Conservation (phyloP, 352 stramenopile genomes). For the Phytophthora pini region DNA sequence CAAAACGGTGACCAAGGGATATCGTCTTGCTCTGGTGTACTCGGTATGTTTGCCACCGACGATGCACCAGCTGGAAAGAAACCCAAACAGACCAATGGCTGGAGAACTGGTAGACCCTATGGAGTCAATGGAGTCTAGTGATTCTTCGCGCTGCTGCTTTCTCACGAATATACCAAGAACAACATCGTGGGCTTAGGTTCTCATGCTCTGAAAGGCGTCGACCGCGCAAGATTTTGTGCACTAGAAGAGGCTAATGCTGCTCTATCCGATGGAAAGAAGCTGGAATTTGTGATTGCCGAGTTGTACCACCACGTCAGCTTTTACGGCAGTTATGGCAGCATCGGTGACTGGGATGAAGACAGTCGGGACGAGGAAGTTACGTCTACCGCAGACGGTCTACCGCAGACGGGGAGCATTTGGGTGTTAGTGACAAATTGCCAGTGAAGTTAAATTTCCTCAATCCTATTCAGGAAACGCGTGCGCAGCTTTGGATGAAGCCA, state of each 20-base stretch:
- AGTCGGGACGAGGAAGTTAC: not conserved
- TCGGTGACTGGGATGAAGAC: not conserved
- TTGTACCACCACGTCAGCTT: not conserved
- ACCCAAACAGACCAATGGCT: not conserved
- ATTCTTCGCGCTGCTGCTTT: conserved; percentile 14
- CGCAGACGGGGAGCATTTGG: not conserved
- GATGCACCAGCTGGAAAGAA: conserved; percentile 5
- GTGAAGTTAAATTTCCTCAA: conserved; percentile 30
- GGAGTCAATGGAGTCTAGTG: not conserved
- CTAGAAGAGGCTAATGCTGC: conserved; percentile 2
- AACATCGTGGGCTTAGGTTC: conserved; percentile 11
- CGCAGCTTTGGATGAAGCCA: conserved; percentile 20
- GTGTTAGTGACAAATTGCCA: not conserved
- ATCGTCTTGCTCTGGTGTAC: conserved; percentile 33
- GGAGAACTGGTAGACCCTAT: not conserved
- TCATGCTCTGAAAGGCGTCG: conserved; percentile 21
- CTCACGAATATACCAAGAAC: conserved; percentile 23
- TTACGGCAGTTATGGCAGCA: not conserved
- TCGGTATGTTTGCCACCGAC: conserved; percentile 25
- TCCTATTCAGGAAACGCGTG: conserved; percentile 17
- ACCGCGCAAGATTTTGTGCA: conserved; percentile 5
- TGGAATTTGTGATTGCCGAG: not conserved
- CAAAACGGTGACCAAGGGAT: conserved; percentile 28
- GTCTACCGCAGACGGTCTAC: not conserved
- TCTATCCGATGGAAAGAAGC: not conserved